A percentile compares a stretch with the other conserved stretches of the same genome.
Evolutionary conservation across 805 yeast species (phyloP).

Genomic region (Osmozyma mogii): DNA sequence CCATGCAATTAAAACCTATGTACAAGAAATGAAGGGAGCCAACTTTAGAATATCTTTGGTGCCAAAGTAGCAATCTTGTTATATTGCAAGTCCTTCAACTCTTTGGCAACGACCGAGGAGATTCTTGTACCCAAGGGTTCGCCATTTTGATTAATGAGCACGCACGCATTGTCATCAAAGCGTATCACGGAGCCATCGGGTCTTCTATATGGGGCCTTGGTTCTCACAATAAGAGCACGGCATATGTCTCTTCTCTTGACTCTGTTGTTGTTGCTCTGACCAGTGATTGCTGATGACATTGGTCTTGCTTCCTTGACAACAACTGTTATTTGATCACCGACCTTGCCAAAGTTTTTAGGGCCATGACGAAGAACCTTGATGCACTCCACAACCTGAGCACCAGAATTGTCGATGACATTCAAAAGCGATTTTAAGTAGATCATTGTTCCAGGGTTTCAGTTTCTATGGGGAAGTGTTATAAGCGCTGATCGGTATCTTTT

Average conservation of each 20-base stretch:
- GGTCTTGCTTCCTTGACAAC: constrained; percentile 91
- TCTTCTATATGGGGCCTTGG: constrained; percentile 70
- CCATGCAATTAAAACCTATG: too few species aligned
- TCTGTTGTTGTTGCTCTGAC: constrained; percentile 65
- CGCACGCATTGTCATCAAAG: constrained; percentile 97
- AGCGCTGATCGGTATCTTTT: too few species aligned
- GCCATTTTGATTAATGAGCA: constrained; percentile 80
- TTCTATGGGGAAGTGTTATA: too few species aligned
- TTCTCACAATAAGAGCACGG: constrained; percentile 91
- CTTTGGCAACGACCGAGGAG: constrained; percentile 83
- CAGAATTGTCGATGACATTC: constrained; percentile 91
- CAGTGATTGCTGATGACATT: constrained; percentile 59
- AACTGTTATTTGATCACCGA: constrained; percentile 90
- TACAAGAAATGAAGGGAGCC: too few species aligned
- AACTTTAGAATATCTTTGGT: constrained; percentile 47
- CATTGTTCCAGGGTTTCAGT: too few species aligned
- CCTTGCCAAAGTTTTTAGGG: constrained; percentile 72
- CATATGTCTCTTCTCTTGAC: constrained; percentile 94
- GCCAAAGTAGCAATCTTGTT: constrained; percentile 87
- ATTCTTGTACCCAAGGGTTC: constrained; percentile 96
- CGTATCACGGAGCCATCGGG: constrained; percentile 80
- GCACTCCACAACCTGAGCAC: constrained; percentile 92
- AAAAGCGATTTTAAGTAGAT: constrained; percentile 80
- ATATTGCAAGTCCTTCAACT: constrained; percentile 73
- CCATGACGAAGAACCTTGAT: constrained; percentile 89